Conservation (phyloP, 2,329 filamentous ascomycete species). For the Drechslerella coelobrocha region DNA sequence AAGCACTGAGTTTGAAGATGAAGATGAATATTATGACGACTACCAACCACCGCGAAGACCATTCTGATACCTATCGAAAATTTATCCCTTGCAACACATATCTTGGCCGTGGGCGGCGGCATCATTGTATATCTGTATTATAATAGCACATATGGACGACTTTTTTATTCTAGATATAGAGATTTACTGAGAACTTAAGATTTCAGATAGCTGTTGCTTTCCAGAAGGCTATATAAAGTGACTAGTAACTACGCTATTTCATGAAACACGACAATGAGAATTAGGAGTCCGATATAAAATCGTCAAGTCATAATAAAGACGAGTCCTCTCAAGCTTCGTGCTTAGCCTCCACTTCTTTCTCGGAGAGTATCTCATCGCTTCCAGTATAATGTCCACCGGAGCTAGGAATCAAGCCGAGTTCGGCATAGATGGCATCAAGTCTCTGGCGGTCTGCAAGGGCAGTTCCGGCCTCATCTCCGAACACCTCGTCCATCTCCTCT, state of each 20-base stretch:
- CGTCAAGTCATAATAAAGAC: neutral
- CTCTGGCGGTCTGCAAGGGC: constrained; percentile 44
- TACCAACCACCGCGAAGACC: neutral
- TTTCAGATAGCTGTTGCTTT: too few relatives aligned
- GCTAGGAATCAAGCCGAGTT: constrained; percentile 29
- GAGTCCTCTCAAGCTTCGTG: constrained; percentile 17
- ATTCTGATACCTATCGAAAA: constrained; percentile 7
- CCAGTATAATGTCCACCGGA: constrained; percentile 16
- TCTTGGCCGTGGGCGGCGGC: too few relatives aligned
- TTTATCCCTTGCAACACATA: too few relatives aligned
- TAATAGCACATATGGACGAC: too few relatives aligned
- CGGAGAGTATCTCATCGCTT: constrained; percentile 26
- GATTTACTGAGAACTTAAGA: too few relatives aligned
- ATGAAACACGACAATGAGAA: too few relatives aligned
- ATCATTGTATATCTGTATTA: constrained; percentile 2
- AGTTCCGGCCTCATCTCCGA: constrained; percentile 56
- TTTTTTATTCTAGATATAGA: too few relatives aligned
- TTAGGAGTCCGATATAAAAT: too few relatives aligned
- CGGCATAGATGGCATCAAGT: constrained; percentile 32
- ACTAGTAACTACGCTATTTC: too few relatives aligned
- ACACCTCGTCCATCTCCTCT: constrained; percentile 65
- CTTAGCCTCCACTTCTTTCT: constrained; percentile 43
- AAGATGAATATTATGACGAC: constrained; percentile 3
- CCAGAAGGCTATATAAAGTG: too few relatives aligned
- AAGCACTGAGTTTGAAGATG: neutral